These are phyloP conservation scores for Auriscalpium orientale DNA, from an alignment of 768 basidiomycete species.

Conservation along the genomic window DNA sequence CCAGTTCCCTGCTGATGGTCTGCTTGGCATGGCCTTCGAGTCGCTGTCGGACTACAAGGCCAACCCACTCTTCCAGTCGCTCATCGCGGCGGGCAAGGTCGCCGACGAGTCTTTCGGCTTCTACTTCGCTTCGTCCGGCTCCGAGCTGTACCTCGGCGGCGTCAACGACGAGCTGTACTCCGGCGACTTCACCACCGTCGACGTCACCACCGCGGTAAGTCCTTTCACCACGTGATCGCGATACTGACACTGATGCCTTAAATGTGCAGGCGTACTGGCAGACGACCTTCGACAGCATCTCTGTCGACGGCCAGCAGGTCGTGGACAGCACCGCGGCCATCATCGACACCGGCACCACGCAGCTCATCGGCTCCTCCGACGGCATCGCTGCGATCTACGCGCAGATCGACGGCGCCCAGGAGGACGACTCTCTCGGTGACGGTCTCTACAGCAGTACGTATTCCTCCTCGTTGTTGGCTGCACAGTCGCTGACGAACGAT, in stretches of 20 bases:
- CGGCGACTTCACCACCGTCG: conserved; percentile 6
- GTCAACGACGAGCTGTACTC: conserved; percentile 5
- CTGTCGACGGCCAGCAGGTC: conserved; percentile 15
- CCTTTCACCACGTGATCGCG: conserved; percentile 2
- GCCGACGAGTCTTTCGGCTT: background rate
- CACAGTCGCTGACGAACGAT: too few species aligned
- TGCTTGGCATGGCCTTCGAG: background rate
- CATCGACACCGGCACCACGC: conserved; percentile 14
- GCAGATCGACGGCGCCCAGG: too few species aligned
- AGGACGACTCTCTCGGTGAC: too few species aligned
- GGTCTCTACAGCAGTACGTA: too few species aligned
- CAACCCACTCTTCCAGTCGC: background rate
- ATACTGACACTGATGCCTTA: conserved; percentile 20
- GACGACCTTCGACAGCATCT: conserved; percentile 18
- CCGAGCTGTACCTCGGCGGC: conserved; percentile 11
- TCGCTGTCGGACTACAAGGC: background rate
- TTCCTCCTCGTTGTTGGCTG: background rate
- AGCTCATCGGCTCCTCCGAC: too few species aligned
- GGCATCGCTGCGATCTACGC: too few species aligned
- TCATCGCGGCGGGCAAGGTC: background rate
- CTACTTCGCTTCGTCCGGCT: background rate
- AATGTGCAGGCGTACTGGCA: conserved; percentile 4
- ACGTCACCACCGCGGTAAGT: background rate
- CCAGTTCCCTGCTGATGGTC: background rate
- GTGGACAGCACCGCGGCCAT: conserved; percentile 11